These are phyloP conservation scores for Fusarium floridanum DNA, from an alignment of 2,329 filamentous ascomycete genomes.

Conservation along the genomic window DNA sequence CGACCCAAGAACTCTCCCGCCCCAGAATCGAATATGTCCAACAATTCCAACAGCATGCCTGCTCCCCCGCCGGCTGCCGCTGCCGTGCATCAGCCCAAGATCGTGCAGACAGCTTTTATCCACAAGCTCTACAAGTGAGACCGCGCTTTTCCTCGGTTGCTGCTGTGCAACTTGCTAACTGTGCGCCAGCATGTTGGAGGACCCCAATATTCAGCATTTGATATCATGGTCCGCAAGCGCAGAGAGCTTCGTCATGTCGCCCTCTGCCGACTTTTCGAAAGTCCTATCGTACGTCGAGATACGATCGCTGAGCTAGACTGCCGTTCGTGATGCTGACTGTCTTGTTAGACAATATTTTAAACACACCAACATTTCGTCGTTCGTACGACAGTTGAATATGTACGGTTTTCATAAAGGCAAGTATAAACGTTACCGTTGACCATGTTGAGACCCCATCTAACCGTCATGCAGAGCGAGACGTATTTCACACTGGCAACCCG, in stretches of 20 bases:
- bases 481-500: constrained; percentile 94
- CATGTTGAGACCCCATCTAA: constrained; percentile 9
- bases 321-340: constrained; percentile 16
- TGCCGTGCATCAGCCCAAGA: constrained; percentile 92
- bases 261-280: constrained; percentile 97
- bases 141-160: not conserved
- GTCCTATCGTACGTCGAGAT: constrained; percentile 84
- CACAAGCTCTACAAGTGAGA: constrained; percentile 98
- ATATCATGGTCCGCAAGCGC: constrained; percentile 96
- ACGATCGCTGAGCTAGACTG: not conserved
- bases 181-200: constrained; percentile 88
- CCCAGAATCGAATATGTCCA: constrained; percentile 53
- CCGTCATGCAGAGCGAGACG: constrained; percentile 83
- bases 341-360: constrained; percentile 93
- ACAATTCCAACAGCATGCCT: constrained; percentile 61
- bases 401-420: constrained; percentile 99
- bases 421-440: constrained; percentile 17
- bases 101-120: constrained; percentile 98
- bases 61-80: constrained; percentile 70
- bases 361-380: constrained; percentile 98
- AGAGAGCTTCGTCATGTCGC: constrained; percentile 99
- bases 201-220: constrained; percentile 90
- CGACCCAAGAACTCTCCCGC: constrained; percentile 54
- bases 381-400: constrained; percentile 98
- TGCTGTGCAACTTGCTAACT: constrained; percentile 40